A percentile compares a stretch with the other conserved stretches of the same genome.
Conservation (phyloP, 2,329 filamentous ascomycete species). For the Xylaria polymorpha region DNA sequence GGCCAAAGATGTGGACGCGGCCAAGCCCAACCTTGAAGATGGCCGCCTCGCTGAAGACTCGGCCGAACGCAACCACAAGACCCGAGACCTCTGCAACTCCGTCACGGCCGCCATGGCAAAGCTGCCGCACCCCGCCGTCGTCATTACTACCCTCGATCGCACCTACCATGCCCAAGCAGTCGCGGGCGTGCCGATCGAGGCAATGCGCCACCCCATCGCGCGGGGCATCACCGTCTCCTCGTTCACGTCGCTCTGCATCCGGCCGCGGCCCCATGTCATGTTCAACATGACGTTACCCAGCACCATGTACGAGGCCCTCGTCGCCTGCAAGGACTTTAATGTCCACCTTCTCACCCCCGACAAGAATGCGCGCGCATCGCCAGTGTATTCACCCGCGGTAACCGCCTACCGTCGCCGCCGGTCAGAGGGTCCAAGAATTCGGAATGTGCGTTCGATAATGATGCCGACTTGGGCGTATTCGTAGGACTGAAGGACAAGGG, state of each 20-base stretch:
- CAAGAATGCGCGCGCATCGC: slow-evolving; percentile 60
- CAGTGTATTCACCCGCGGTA: slow-evolving; percentile 63
- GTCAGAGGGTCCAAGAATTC: background rate
- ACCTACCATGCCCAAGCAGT: slow-evolving; percentile 49
- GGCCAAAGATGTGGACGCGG: too few species aligned
- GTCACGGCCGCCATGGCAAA: slow-evolving; percentile 66
- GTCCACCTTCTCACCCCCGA: slow-evolving; percentile 65
- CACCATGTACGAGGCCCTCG: slow-evolving; percentile 65
- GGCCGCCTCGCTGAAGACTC: background rate
- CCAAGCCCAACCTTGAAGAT: background rate
- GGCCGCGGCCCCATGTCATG: slow-evolving; percentile 63
- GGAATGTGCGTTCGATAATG: slow-evolving; percentile 22
- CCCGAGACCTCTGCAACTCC: slow-evolving; percentile 54
- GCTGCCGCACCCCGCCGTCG: slow-evolving; percentile 65
- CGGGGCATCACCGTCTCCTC: slow-evolving; percentile 71
- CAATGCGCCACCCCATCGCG: slow-evolving; percentile 46
- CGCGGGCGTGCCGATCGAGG: slow-evolving; percentile 15
- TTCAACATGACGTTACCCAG: slow-evolving; percentile 70
- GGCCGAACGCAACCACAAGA: slow-evolving; percentile 37
- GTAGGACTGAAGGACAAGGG: slow-evolving; percentile 26
- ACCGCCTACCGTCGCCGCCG: slow-evolving; percentile 43
- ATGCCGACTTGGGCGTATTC: slow-evolving; percentile 37
- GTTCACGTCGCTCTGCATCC: slow-evolving; percentile 65
- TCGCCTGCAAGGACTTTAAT: slow-evolving; percentile 60
- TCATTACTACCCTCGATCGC: slow-evolving; percentile 59